Base-by-base conservation (phyloP, 495 filamentous ascomycete genomes). In the Tuber aestivum region DNA sequence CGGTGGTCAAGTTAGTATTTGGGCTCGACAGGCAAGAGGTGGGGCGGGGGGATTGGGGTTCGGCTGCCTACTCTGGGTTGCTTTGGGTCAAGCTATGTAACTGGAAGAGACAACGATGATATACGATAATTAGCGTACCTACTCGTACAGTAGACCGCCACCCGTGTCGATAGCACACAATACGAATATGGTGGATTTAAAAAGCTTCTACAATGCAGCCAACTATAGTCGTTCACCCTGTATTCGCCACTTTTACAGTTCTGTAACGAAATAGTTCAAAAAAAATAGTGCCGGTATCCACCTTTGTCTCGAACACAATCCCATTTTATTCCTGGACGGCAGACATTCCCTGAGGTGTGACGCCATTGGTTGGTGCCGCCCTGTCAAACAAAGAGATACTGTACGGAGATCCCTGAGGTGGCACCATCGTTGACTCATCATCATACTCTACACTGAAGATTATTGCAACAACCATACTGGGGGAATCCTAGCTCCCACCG, bases 31-130 rank as follows among this genome's bases (percentile, higher is more conserved):
- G 56, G 76, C 41, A 40, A 42, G 65, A 70, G 70, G 73, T 72
- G 37, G 65, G 72, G 70, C 68, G 37, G 78, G 40, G 72, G 38
- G 70, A 79, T 78, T 78, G 41, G 69, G 50, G 41, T 32, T 35
- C 27, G 50, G 50, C n/a, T 35, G 56, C 14, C 56, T 35, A 32
- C 56, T 35, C 56, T 65, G 14, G n/a, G 27, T 12, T 56, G 23
- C 27, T 56, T 27, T 56, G 27, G n/a, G 56, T 27, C 16, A 65
- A 14, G 48, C 7, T n/a, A 56, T 56, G 8, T 56, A 56, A 16
- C 14, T 65, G 16, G 18, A 65, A n/a, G 14, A 12, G 56, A 35
- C 56, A 65, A 65, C 27, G n/a, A 65, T 65, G 56, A 20, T 35
- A 61, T 27, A 40, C 38, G 6, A 23, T 48, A 48, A 50, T 50